Conservation (phyloP, 345 rosid species). For the Garcia nutans region DNA sequence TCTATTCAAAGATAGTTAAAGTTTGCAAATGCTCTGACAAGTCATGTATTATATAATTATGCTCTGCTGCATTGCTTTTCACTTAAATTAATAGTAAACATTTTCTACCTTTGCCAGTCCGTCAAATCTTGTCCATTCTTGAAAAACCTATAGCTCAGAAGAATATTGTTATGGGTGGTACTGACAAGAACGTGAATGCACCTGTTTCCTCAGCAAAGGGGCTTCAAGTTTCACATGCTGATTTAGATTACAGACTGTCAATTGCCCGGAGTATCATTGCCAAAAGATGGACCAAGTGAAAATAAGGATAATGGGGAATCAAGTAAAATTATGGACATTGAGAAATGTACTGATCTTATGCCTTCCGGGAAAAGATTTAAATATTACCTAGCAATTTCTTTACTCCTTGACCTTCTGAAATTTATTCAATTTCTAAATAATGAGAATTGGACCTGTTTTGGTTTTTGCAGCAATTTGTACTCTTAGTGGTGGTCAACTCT, state of each 20-base stretch:
- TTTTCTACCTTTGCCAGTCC: slow-evolving; percentile 40
- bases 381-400: neutral
- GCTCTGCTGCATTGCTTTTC: neutral
- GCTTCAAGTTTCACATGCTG: slow-evolving; percentile 32
- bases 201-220: slow-evolving; percentile 26
- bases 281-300: slow-evolving; percentile 29
- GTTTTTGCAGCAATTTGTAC: slow-evolving; percentile 30
- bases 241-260: slow-evolving; percentile 6
- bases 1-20: neutral
- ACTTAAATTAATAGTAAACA: slow-evolving; percentile 10
- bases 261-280: neutral
- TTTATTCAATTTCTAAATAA: neutral
- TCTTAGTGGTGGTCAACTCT: slow-evolving; percentile 17
- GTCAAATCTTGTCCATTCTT: slow-evolving; percentile 64
- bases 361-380: slow-evolving; percentile 30
- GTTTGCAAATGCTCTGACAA: neutral
- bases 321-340: neutral
- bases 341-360: slow-evolving; percentile 8
- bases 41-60: neutral
- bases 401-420: neutral
- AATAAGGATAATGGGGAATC: slow-evolving; percentile 6
- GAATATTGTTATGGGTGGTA: slow-evolving; percentile 24
- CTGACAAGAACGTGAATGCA: slow-evolving; percentile 15
- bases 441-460: slow-evolving; percentile 3
- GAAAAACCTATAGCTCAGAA: slow-evolving; percentile 38